phyloP scores from a whole-genome alignment of 2,329 filamentous ascomycete species.

The Colletotrichum melonis region DNA sequence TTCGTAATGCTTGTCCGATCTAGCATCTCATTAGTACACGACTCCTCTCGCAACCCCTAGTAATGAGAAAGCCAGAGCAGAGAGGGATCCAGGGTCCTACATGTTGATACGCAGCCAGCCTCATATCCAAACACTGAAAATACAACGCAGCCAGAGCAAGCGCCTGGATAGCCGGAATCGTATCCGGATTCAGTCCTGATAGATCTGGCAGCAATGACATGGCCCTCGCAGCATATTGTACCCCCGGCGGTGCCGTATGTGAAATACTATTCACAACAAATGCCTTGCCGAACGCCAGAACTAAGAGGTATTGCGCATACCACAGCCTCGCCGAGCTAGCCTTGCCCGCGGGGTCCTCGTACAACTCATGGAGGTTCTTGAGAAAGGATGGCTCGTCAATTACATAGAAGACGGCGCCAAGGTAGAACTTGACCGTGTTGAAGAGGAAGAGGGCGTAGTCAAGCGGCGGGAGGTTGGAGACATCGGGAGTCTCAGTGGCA shows the following conservation, averaged over 20 bases:
- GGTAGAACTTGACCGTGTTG: conserved; percentile 41
- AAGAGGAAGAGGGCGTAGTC: conserved; percentile 40
- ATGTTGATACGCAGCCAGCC: conserved; percentile 51
- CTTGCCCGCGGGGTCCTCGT: conserved; percentile 37
- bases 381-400: conserved; percentile 39
- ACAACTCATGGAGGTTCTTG: conserved; percentile 38
- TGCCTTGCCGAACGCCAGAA: conserved; percentile 47
- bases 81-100: conserved; percentile 41
- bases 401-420: conserved; percentile 39
- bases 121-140: conserved; percentile 53
- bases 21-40: conserved; percentile 16
- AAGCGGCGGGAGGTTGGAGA: conserved; percentile 41
- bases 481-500: conserved; percentile 40
- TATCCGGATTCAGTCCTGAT: conserved; percentile 44
- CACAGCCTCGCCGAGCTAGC: conserved; percentile 39
- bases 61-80: conserved; percentile 24
- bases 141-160: conserved; percentile 50
- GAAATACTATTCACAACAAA: conserved; percentile 41
- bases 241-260: conserved; percentile 46
- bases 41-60: neutral
- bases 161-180: conserved; percentile 46
- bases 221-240: conserved; percentile 51
- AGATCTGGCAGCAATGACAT: conserved; percentile 53
- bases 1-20: conserved; percentile 47
- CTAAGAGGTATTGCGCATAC: conserved; percentile 46